These are phyloP conservation scores for Mangifera indica DNA, from an alignment of 345 rosid genomes.

Conservation along the genomic window DNA sequence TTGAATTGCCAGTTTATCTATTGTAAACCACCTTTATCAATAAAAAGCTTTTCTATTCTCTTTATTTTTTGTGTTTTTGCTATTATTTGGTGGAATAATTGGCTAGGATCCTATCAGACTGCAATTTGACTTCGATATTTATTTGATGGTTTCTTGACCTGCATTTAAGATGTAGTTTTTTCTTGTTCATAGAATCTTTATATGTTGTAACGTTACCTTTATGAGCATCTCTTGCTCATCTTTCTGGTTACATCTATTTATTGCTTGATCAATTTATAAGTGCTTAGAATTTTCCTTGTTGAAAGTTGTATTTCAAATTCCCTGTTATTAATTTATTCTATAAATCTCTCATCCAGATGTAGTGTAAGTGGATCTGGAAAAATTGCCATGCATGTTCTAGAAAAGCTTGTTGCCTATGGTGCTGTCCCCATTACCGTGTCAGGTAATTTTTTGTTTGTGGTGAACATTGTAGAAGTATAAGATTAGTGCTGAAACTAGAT, in stretches of 20 bases:
- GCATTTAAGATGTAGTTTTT: slow-evolving; percentile 3
- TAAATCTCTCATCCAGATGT: slow-evolving; percentile 53
- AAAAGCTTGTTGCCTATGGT: slow-evolving; percentile 95
- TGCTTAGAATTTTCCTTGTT: not conserved
- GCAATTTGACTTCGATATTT: not conserved
- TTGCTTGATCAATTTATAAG: not conserved
- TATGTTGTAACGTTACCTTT: not conserved
- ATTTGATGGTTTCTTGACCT: slow-evolving; percentile 2
- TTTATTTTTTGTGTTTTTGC: too few relatives aligned
- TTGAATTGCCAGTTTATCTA: too few relatives aligned
- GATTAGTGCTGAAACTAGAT: not conserved
- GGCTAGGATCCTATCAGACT: too few relatives aligned
- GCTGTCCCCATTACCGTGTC: slow-evolving; percentile 90
- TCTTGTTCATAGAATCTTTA: not conserved
- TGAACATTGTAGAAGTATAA: slow-evolving; percentile 1
- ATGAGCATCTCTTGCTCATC: not conserved
- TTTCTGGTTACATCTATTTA: not conserved
- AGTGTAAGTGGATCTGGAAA: slow-evolving; percentile 96
- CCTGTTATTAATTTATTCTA: slow-evolving; percentile 14
- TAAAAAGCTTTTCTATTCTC: too few relatives aligned
- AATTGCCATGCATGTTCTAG: slow-evolving; percentile 98
- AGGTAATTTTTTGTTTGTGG: slow-evolving; percentile 40
- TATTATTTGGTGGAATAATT: too few relatives aligned
- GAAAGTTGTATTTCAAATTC: slow-evolving; percentile 10
- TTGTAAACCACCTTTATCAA: too few relatives aligned